Conservation (phyloP, 768 basidiomycete species). For the Amanita jacksonii region DNA sequence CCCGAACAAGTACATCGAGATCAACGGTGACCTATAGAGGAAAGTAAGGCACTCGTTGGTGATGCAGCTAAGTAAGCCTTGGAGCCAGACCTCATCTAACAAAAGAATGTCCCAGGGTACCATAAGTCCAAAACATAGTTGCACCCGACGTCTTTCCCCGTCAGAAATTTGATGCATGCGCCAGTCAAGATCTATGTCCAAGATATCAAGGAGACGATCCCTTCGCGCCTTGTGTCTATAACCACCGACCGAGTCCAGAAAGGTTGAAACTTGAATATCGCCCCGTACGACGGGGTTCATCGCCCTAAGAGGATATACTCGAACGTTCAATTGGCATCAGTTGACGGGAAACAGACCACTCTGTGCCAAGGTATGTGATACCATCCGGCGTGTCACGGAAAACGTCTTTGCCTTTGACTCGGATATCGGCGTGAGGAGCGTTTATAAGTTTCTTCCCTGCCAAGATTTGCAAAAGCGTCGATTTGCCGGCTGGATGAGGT, state of each 20-base stretch:
- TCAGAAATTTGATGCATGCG: conserved; percentile 95
- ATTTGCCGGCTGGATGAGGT: conserved; percentile 67
- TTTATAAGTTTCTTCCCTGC: conserved; percentile 84
- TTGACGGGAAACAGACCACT: conserved; percentile 52
- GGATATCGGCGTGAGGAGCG: conserved; percentile 40
- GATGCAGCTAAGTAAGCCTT: conserved; percentile 6
- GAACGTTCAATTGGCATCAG: conserved; percentile 1
- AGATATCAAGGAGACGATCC: conserved; percentile 77
- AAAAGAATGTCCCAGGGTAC: conserved; percentile 86
- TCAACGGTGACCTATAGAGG: conserved; percentile 81
- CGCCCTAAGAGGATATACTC: conserved; percentile 46
- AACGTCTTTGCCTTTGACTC: conserved; percentile 76
- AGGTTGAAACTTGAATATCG: conserved; percentile 87
- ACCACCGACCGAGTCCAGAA: conserved; percentile 96
- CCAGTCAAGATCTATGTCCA: conserved; percentile 95
- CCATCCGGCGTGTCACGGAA: conserved; percentile 80
- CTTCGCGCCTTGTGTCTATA: conserved; percentile 87
- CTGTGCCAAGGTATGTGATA: conserved; percentile 85
- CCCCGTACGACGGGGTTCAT: conserved; percentile 94
- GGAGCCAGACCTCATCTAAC: conserved; percentile 70
- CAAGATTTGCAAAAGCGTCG: conserved; percentile 88
- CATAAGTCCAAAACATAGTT: conserved; percentile 96
- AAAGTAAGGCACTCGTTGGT: conserved; percentile 2
- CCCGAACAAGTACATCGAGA: conserved; percentile 89
- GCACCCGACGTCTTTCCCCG: conserved; percentile 86